These are phyloP conservation scores for Lindgomyces ingoldianus DNA, from an alignment of 495 filamentous ascomycete genomes.

Conservation along the genomic window DNA sequence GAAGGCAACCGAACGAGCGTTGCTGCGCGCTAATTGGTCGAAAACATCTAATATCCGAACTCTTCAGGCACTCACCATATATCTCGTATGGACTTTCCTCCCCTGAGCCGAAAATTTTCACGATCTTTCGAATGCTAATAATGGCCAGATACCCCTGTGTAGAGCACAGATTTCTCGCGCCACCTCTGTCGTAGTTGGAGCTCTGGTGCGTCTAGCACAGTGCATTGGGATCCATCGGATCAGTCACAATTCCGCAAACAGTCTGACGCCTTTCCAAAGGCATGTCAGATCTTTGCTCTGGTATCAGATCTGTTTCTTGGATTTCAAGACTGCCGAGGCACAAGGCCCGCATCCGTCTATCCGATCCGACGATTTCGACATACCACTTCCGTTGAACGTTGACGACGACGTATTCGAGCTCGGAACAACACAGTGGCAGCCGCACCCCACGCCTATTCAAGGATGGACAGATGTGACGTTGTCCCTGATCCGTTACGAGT, in stretches of 20 bases:
- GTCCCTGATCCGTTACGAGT: slow-evolving; percentile 38
- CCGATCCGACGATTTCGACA: slow-evolving; percentile 36
- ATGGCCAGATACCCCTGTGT: slow-evolving; percentile 33
- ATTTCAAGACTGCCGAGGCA: slow-evolving; percentile 37
- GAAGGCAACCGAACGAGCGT: slow-evolving; percentile 32
- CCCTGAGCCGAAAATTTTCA: neutral
- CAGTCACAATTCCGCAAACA: slow-evolving; percentile 25
- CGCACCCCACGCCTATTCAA: slow-evolving; percentile 26
- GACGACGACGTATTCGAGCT: slow-evolving; percentile 40
- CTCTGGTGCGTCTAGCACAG: slow-evolving; percentile 35
- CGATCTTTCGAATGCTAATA: neutral
- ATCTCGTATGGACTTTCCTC: slow-evolving; percentile 23
- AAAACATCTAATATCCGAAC: slow-evolving; percentile 37
- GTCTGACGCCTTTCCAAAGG: slow-evolving; percentile 31
- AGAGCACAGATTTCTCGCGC: slow-evolving; percentile 37
- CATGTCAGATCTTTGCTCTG: slow-evolving; percentile 36
- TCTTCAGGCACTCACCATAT: slow-evolving; percentile 38
- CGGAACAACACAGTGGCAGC: slow-evolving; percentile 32
- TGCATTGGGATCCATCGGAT: slow-evolving; percentile 37
- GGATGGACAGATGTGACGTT: slow-evolving; percentile 36
- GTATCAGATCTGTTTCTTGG: slow-evolving; percentile 38
- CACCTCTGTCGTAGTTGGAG: slow-evolving; percentile 36
- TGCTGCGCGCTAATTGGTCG: slow-evolving; percentile 35
- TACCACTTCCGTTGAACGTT: slow-evolving; percentile 34
- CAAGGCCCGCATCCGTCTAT: slow-evolving; percentile 38